Evolutionary conservation across 495 filamentous ascomycete genomes (phyloP).

Genomic region (Penicillium simplicissimum): DNA sequence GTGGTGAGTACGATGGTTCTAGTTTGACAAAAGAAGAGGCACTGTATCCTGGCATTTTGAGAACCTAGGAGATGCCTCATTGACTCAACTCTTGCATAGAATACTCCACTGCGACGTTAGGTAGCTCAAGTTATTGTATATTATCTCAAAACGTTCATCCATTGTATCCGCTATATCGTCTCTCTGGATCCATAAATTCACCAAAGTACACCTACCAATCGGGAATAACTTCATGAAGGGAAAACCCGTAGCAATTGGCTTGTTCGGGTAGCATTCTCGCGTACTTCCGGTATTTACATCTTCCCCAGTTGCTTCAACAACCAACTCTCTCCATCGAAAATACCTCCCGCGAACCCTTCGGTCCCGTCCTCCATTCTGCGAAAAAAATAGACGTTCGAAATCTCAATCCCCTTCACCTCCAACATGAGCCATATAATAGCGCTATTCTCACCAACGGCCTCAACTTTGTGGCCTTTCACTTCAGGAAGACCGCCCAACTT

Average conservation of each 20-base stretch:
- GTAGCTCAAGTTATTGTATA: no score
- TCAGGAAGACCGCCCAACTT: background rate
- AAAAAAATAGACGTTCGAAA: background rate
- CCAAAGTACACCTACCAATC: no score
- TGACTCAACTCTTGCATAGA: no score
- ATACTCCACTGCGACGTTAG: no score
- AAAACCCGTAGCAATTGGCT: no score
- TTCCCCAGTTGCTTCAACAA: background rate
- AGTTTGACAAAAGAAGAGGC: background rate
- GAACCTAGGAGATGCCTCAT: background rate
- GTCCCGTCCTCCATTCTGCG: background rate
- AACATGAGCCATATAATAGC: background rate
- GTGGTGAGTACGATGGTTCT: slow-evolving; percentile 5
- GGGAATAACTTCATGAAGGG: no score
- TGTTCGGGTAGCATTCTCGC: no score
- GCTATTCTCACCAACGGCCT: background rate
- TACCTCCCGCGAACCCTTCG: background rate
- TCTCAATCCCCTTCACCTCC: background rate
- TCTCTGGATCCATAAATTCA: no score
- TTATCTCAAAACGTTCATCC: no score
- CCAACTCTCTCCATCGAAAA: background rate
- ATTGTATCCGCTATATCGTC: no score
- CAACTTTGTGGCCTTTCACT: background rate
- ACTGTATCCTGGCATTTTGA: background rate
- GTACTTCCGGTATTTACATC: background rate